Base-by-base conservation (phyloP, 2,329 filamentous ascomycete genomes). In the Epicoccum sorghinum region DNA sequence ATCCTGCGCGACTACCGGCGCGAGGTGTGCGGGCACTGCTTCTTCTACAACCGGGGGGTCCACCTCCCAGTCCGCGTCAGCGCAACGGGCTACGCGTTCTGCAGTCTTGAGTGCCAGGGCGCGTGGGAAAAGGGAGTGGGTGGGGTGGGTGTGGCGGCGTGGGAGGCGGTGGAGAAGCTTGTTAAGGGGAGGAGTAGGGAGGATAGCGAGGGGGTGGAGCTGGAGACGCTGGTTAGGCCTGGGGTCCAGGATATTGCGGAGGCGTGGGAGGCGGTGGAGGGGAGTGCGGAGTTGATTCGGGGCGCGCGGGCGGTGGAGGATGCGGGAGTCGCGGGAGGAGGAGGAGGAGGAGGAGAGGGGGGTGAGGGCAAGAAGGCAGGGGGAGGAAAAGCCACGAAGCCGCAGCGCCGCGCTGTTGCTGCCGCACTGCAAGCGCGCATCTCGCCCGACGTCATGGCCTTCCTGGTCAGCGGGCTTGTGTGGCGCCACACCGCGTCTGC, bases 11-110 rank as follows among this genome's bases (percentile, higher is more conserved):
- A 78, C 43, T 81, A 80, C 61, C 70, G 76, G 7, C 77, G 78
- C 36, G 79, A 81, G 67, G 79, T 80, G 9, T 81, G 79, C 65
- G 78, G 74, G 0, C 68, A 75, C 24, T 81, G 79, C 62, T 80
- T 81, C 50, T 49, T 53, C 18, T 81, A 80, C 62, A 74, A 80
- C 27, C 67, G 74, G 22, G 79, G 79, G 1, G 69, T 76, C 3
- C 75, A 74, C 38, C 62, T 79, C 52, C 63, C 64, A 5, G 64
- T 79, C 4, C 71, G 75, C 13, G 74, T 78, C 33, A 57, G 63
- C 39, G 60, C 53, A 2, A 65, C 73, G 22, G 77, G 77, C 3
- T 78, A 78, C 55, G 75, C 74, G 0, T 81, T 80, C 47, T 81
- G 79, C 64, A 66, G 66, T 0, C 42, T 54, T 4, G 55, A 59